A percentile compares a stretch with the other conserved stretches of the same genome.
Evolutionary conservation across 139 green algal genomes (phyloP).

Genomic region (Parachlorella kessleri): DNA sequence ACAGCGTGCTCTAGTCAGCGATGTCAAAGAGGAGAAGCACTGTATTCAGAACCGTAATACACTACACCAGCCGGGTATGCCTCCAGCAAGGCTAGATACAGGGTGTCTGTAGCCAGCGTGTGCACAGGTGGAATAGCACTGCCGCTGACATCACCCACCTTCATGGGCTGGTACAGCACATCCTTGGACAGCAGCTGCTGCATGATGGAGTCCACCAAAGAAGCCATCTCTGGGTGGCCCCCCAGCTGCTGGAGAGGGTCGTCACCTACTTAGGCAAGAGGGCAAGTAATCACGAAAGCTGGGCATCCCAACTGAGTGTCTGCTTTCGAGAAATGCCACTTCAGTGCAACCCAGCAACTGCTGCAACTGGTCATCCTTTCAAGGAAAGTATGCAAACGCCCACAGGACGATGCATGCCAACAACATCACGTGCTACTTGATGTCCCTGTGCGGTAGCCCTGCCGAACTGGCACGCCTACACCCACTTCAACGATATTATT

Average conservation of each 20-base stretch:
- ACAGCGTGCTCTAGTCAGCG: too few species aligned
- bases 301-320: not conserved
- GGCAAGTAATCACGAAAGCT: not conserved
- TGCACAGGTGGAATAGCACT: too few species aligned
- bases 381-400: not conserved
- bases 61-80: too few species aligned
- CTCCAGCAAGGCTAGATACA: too few species aligned
- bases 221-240: constrained; percentile 39
- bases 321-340: not conserved
- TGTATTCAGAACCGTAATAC: too few species aligned
- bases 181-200: constrained; percentile 88
- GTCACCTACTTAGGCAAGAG: not conserved
- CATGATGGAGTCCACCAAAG: constrained; percentile 83
- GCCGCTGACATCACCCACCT: too few species aligned
- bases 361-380: constrained; percentile 10
- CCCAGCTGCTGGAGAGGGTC: constrained; percentile 10
- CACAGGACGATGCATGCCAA: not conserved
- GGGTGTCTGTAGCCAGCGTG: too few species aligned
- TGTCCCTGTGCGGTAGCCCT: too few species aligned
- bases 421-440: too few species aligned
- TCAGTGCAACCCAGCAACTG: not conserved
- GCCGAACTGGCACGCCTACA: too few species aligned
- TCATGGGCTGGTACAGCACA: constrained; percentile 84
- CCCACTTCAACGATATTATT: too few species aligned
- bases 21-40: too few species aligned